Evolutionary conservation across 176 grass and related monocot genomes (phyloP).

Genomic region (Oropetium thomaeum): DNA sequence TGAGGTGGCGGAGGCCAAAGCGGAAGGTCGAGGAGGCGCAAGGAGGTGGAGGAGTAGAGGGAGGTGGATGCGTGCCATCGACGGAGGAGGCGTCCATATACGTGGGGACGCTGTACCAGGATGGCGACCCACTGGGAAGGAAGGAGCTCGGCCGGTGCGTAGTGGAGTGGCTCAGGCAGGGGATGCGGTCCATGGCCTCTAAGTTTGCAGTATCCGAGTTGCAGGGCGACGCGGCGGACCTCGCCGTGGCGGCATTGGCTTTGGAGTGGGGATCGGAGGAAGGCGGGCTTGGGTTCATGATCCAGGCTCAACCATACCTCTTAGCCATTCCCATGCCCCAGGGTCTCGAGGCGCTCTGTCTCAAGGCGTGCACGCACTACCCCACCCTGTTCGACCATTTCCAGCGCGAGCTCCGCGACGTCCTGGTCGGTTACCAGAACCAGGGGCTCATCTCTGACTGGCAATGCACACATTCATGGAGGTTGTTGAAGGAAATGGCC

Average conservation of each 20-base stretch:
- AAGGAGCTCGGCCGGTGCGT: constrained; percentile 80
- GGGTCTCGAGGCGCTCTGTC: constrained; percentile 84
- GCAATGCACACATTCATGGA: constrained; percentile 60
- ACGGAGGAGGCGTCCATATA: constrained; percentile 65
- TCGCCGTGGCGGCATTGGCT: constrained; percentile 19
- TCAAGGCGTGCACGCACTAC: constrained; percentile 94
- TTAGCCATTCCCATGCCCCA: constrained; percentile 80
- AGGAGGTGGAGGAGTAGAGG: constrained; percentile 24
- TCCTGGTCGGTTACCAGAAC: constrained; percentile 49
- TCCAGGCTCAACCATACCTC: constrained; percentile 78
- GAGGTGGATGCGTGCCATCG: constrained; percentile 58
- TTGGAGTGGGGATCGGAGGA: constrained; percentile 33
- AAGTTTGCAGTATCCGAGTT: constrained; percentile 64
- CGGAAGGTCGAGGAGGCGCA: constrained; percentile 29
- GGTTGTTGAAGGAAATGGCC: constrained; percentile 72
- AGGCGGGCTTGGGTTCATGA: constrained; percentile 59
- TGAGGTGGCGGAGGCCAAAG: constrained; percentile 13
- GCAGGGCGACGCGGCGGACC: constrained; percentile 63
- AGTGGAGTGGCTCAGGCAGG: constrained; percentile 71
- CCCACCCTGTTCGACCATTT: constrained; percentile 93
- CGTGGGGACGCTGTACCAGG: constrained; percentile 68
- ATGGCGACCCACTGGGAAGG: constrained; percentile 68
- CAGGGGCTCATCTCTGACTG: constrained; percentile 50
- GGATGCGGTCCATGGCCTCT: constrained; percentile 86
- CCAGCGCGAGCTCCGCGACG: constrained; percentile 78